These are phyloP conservation scores for Parsonsia alboflavescens DNA, from an alignment of 257 asterid species.

Conservation along the genomic window DNA sequence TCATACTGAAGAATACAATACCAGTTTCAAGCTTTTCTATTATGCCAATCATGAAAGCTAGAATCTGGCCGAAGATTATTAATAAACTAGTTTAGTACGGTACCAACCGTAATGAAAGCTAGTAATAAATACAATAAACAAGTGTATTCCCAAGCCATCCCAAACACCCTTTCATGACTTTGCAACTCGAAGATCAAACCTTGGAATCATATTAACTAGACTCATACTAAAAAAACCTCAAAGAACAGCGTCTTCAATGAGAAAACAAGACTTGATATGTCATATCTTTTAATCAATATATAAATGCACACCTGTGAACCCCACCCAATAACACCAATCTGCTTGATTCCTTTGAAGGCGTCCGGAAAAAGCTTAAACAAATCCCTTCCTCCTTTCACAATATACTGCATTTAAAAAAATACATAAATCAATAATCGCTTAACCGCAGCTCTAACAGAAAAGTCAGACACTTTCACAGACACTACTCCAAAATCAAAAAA, in stretches of 20 bases:
- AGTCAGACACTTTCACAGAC: background rate
- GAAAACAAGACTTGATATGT: background rate
- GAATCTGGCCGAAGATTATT: background rate
- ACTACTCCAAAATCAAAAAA: background rate
- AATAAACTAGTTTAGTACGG: too few relatives aligned
- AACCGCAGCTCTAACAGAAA: background rate
- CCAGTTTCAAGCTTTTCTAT: background rate
- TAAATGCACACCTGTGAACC: constrained; percentile 71
- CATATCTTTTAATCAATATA: background rate
- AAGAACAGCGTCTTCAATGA: background rate
- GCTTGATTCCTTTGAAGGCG: constrained; percentile 89
- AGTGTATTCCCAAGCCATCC: background rate
- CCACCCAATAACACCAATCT: constrained; percentile 98
- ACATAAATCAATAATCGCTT: background rate
- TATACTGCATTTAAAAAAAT: constrained; percentile 43
- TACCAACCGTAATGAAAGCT: too few relatives aligned
- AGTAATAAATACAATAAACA: background rate
- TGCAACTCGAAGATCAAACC: background rate
- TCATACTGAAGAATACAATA: background rate
- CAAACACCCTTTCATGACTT: background rate
- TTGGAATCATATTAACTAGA: background rate
- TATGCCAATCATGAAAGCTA: background rate
- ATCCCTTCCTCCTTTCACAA: constrained; percentile 95
- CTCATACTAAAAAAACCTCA: background rate
- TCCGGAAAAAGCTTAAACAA: constrained; percentile 79